These are phyloP conservation scores for Epichloe scottii DNA, from an alignment of 2,329 filamentous ascomycete genomes.

Conservation along the genomic window DNA sequence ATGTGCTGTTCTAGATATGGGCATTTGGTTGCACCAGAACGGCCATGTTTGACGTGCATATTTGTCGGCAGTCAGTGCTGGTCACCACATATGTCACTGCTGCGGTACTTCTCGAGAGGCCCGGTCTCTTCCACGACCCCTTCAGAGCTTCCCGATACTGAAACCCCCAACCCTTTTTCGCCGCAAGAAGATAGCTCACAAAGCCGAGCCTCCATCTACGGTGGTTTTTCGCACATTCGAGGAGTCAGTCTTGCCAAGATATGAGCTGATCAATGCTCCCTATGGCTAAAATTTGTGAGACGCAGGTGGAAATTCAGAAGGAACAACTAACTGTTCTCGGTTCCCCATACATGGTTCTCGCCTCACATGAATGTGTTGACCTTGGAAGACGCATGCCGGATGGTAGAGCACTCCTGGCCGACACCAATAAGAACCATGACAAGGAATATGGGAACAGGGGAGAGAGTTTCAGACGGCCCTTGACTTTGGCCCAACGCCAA, in stretches of 20 bases:
- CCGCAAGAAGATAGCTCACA: too few relatives aligned
- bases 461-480: not conserved
- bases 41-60: slow-evolving; percentile 7
- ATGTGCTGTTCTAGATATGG: not conserved
- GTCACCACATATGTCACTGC: slow-evolving; percentile 9
- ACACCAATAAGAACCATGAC: not conserved
- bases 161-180: too few relatives aligned
- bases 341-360: slow-evolving; percentile 2
- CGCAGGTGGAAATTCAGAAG: not conserved
- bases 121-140: not conserved
- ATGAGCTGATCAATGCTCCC: not conserved
- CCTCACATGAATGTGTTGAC: slow-evolving; percentile 5
- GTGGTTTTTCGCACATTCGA: too few relatives aligned
- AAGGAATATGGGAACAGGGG: not conserved
- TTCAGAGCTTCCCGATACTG: too few relatives aligned
- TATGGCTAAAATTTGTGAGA: not conserved
- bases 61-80: slow-evolving; percentile 8
- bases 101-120: slow-evolving; percentile 2
- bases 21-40: not conserved
- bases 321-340: not conserved
- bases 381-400: not conserved
- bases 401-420: not conserved
- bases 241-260: too few relatives aligned
- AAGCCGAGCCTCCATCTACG: too few relatives aligned
- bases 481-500: not conserved